phyloP scores from a whole-genome alignment of 257 asterid species.

The Solanum infundibuliforme region DNA sequence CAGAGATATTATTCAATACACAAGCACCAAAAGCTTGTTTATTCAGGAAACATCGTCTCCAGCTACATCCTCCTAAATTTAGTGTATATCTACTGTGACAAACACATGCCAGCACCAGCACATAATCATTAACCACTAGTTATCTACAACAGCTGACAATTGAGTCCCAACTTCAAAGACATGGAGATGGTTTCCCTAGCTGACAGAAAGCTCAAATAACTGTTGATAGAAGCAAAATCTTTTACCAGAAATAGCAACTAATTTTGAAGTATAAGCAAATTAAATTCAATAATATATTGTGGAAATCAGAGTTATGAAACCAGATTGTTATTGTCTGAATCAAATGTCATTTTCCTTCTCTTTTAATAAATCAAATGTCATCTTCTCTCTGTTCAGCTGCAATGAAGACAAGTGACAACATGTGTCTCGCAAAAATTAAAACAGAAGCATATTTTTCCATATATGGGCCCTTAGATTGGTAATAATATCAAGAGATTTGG shows the following conservation, averaged over 20 bases:
- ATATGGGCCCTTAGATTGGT: neutral
- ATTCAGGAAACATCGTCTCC: conserved; percentile 2
- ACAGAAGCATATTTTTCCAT: neutral
- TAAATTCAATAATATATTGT: neutral
- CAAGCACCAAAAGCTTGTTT: conserved; percentile 3
- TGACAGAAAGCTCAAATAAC: neutral
- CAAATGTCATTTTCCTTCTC: neutral
- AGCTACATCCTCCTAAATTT: neutral
- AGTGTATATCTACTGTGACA: neutral
- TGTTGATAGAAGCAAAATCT: neutral
- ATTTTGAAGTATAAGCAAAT: neutral
- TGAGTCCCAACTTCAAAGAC: neutral
- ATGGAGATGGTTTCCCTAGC: neutral
- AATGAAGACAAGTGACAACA: neutral
- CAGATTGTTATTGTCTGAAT: neutral
- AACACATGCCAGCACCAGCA: neutral
- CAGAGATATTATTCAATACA: neutral
- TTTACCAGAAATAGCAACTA: neutral
- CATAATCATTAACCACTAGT: neutral
- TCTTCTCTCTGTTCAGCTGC: neutral
- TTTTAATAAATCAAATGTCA: neutral
- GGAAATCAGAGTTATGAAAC: neutral
- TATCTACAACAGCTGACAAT: neutral
- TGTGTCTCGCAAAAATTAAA: neutral
- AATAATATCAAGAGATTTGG: neutral